A percentile compares a stretch with the other conserved stretches of the same genome.
These are phyloP conservation scores for Cubamyces lactineus DNA, from an alignment of 768 basidiomycete genomes.

Conservation along the genomic window DNA sequence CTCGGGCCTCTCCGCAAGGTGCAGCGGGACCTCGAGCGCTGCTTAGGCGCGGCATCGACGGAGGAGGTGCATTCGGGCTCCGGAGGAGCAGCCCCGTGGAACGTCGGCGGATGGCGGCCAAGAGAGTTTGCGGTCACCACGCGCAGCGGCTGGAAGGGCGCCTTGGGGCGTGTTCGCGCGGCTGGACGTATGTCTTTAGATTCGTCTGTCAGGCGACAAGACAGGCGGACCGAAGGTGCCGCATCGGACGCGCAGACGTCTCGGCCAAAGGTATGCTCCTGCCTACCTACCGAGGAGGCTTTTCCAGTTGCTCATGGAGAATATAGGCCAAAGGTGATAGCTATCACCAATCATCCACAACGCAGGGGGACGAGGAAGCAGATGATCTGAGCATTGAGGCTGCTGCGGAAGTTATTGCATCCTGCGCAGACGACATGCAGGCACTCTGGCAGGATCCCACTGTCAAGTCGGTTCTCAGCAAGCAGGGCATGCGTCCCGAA, in stretches of 20 bases:
- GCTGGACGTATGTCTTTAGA: constrained; percentile 13
- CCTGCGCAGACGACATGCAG: constrained; percentile 65
- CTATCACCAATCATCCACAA: background rate
- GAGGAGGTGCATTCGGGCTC: constrained; percentile 36
- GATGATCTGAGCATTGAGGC: constrained; percentile 46
- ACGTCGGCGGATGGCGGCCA: constrained; percentile 13
- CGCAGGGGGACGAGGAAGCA: constrained; percentile 4
- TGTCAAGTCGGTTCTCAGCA: constrained; percentile 57
- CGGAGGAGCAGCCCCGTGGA: constrained; percentile 24
- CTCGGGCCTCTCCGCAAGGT: constrained; percentile 58
- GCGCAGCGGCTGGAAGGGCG: constrained; percentile 33
- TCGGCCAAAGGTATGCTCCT: background rate
- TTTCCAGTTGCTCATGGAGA: background rate
- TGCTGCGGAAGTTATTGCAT: constrained; percentile 57
- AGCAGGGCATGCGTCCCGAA: constrained; percentile 54
- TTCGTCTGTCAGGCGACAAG: constrained; percentile 13
- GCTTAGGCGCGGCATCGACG: constrained; percentile 58
- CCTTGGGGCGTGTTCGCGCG: constrained; percentile 27
- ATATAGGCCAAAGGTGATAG: background rate
- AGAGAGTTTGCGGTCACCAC: constrained; percentile 34
- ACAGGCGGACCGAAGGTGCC: constrained; percentile 11
- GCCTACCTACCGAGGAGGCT: background rate
- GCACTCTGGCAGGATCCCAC: constrained; percentile 65
- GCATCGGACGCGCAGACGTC: constrained; percentile 3
- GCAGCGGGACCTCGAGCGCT: constrained; percentile 60